Base-by-base conservation (phyloP, 1,284 basidiomycete genomes). In the Meira miltonrushii region DNA sequence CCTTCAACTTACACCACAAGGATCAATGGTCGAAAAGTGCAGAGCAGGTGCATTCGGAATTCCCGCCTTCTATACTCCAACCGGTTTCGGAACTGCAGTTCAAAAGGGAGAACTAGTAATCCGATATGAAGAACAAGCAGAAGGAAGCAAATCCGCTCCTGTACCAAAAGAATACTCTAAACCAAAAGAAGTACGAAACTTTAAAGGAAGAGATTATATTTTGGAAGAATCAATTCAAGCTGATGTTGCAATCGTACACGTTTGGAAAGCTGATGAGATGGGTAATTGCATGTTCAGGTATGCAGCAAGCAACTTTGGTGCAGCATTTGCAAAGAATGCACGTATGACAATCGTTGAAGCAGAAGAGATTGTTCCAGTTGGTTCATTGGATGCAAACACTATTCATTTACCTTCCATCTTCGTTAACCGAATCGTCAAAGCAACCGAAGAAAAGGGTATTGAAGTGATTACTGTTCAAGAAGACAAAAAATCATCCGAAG, bases 51-150 rank as follows among this genome's bases (percentile, higher is more conserved):
- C 89, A 2, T 90, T 91, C 21, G 94, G 94, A 58, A 93, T 95
- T 69, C 94, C 94, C 6, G 93, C 90, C 10, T 93, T 98, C 82
- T 98, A 84, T 81, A 97, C 92, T 4, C 90, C 92, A 4, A 95
- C 92, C 2, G 94, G 93, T 1, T 68, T 66, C 59, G 79, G 79
- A 9, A 81, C 80, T 0, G 72, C 74, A 7, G 76, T 81, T 0
- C 75, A 81, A 64, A 78, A 75, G 0, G 80, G 80, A 10, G 77
- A 77, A 12, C 74, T 81, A 38, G 74, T 80, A 2, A 75, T 77
- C 46, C 57, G 68, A 40, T 81, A 81, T 72, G 68, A 70, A 58
- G 49, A 50, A 38, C 58, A 64, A 13, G 49, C 57, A 3, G 65
- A 68, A 44, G 62, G 66, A 1, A 46, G 40, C 49, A 66, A 59